Base-by-base conservation (phyloP, 495 filamentous ascomycete genomes). In the Acidiella bohemica region DNA sequence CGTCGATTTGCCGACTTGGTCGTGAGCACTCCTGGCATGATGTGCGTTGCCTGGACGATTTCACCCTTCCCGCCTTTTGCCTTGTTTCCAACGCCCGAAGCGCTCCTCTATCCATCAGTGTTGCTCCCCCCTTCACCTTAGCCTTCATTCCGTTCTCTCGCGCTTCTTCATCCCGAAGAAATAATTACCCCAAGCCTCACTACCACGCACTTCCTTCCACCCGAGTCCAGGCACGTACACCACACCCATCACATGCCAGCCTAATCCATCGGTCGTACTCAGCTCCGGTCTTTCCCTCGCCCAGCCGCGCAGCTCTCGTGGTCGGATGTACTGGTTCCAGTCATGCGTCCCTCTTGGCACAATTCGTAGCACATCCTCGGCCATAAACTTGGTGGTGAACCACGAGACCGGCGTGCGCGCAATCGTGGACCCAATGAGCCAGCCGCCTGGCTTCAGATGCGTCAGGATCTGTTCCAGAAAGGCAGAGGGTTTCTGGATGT, bases 301-400 rank as follows among this genome's bases (percentile, higher is more conserved):
- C 67, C 72, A 84, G 2, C 46, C 67, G 48, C 74, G 62, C 55
- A 97, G 41, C 67, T 96, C 90, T 13, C 71, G 65, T 50, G 80
- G 81, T 54, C 93, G 92, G 19, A 97, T 75, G 57, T 96, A 97
- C 58, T 95, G 93, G 12, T 63, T 63, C 90, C 90, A 97, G 52
- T 95, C 85, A 58, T 97, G 90, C 37, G 90, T 95, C 0, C 90
- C 90, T 38, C 71, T 70, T 16, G 90, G 90, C 41, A 97, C 90
- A 41, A 96, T 78, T 14, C 82, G 64, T 32, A 93, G 58, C 3
- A 95, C 60, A 61, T 90, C 85, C 62, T 97, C 90, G 0, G 90
- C 90, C 38, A 95, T 68, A 18, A 96, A 56, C 51, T 94, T 94
- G 14, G 93, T 97, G 13, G 84, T 82, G 3, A 93, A 45, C 76